These are phyloP conservation scores for Morella rubra DNA, from an alignment of 306 rosid species.

Conservation along the genomic window DNA sequence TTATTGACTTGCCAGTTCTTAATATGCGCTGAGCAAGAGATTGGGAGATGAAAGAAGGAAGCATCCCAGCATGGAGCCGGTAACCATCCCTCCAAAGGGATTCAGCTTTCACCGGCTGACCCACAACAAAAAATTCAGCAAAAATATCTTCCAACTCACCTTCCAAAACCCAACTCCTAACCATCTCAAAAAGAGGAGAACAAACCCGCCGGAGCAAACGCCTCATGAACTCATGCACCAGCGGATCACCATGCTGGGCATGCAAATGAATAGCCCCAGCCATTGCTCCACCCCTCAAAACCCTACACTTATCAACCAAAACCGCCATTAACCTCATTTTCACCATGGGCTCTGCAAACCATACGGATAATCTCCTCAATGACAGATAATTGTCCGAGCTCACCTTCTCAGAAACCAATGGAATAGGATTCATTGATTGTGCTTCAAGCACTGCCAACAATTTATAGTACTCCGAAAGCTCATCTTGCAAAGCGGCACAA, in stretches of 20 bases:
- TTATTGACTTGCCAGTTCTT: slow-evolving; percentile 94
- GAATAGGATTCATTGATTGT: slow-evolving; percentile 81
- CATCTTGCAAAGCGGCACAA: slow-evolving; percentile 92
- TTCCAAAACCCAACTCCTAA: slow-evolving; percentile 89
- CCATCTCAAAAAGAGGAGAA: slow-evolving; percentile 92
- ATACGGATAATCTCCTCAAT: slow-evolving; percentile 73
- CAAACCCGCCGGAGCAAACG: slow-evolving; percentile 77
- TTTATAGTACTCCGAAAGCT: slow-evolving; percentile 87
- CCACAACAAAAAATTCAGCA: slow-evolving; percentile 79
- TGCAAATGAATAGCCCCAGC: slow-evolving; percentile 89
- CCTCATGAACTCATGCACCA: slow-evolving; percentile 84
- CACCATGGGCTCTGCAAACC: slow-evolving; percentile 95
- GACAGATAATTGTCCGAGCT: slow-evolving; percentile 77
- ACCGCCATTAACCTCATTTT: slow-evolving; percentile 93
- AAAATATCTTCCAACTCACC: slow-evolving; percentile 94
- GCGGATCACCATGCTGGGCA: slow-evolving; percentile 92
- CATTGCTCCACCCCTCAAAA: slow-evolving; percentile 89
- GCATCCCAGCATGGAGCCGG: slow-evolving; percentile 83
- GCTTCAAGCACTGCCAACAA: slow-evolving; percentile 83
- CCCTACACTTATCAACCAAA: slow-evolving; percentile 88
- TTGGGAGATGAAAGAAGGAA: slow-evolving; percentile 84
- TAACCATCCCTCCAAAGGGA: slow-evolving; percentile 98
- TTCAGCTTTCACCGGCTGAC: slow-evolving; percentile 94
- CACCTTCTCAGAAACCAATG: slow-evolving; percentile 62
- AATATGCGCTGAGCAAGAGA: slow-evolving; percentile 91